These are phyloP conservation scores for Hylodesmum podocarpum DNA, from an alignment of 306 rosid species.

Conservation along the genomic window DNA sequence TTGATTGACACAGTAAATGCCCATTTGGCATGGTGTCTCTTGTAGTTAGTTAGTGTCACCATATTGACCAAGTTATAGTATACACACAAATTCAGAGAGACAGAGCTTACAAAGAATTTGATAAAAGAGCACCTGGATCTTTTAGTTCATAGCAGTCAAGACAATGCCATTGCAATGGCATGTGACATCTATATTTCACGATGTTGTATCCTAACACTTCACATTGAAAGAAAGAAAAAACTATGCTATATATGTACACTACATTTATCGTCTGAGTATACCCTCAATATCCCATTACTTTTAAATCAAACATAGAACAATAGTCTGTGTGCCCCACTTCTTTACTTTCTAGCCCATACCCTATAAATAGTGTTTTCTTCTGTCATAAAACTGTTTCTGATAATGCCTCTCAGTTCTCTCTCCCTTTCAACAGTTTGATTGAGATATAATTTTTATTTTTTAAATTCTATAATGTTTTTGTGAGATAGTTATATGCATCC, in stretches of 20 bases:
- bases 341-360: neutral
- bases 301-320: neutral
- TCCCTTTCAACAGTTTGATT: neutral
- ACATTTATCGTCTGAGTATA: no score
- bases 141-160: slow-evolving; percentile 46
- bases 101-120: slow-evolving; percentile 51
- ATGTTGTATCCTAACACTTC: slow-evolving; percentile 14
- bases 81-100: slow-evolving; percentile 22
- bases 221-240: no score
- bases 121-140: slow-evolving; percentile 46
- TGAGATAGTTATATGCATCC: neutral
- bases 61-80: no score
- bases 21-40: no score
- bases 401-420: neutral
- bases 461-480: neutral
- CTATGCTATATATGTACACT: no score
- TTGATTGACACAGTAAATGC: no score
- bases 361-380: neutral
- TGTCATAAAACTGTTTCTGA: neutral
- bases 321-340: neutral
- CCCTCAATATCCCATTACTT: neutral
- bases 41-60: no score
- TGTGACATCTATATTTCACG: slow-evolving; percentile 43
- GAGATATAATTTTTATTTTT: neutral
- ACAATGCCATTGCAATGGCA: slow-evolving; percentile 44